Percentiles rank a stretch among this genome's conserved stretches.
Conservation (phyloP, 2,329 filamentous ascomycete genomes). For the Cladophialophora yegresii region DNA sequence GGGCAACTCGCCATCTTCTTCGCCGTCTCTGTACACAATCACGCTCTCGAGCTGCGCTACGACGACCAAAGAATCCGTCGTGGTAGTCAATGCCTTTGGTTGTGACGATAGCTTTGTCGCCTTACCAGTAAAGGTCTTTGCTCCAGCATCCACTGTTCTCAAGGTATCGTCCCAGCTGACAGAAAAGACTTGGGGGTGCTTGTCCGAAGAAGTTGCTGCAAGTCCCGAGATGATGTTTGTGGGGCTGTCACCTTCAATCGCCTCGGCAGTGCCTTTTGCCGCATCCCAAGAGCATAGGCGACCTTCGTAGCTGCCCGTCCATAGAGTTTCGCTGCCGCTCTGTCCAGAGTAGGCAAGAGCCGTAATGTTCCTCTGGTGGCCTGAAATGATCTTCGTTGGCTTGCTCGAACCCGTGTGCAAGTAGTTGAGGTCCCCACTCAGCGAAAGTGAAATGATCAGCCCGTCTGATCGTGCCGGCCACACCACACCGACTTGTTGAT, state of each 20-base stretch:
- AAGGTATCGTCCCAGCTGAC: slow-evolving; percentile 94
- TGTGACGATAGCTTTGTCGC: slow-evolving; percentile 71
- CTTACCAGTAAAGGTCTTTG: slow-evolving; percentile 72
- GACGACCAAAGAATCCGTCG: slow-evolving; percentile 55
- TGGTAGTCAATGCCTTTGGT: slow-evolving; percentile 70
- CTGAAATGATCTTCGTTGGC: slow-evolving; percentile 72
- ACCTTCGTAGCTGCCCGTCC: slow-evolving; percentile 91
- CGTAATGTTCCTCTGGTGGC: slow-evolving; percentile 90
- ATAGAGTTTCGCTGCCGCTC: slow-evolving; percentile 59
- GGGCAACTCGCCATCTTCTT: slow-evolving; percentile 61
- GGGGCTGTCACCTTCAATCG: slow-evolving; percentile 77
- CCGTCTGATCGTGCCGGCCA: slow-evolving; percentile 83
- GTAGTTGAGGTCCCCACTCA: slow-evolving; percentile 89
- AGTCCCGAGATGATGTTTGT: slow-evolving; percentile 84
- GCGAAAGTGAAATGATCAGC: slow-evolving; percentile 83
- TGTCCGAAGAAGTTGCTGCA: slow-evolving; percentile 49
- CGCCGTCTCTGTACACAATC: slow-evolving; percentile 57
- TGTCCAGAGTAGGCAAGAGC: slow-evolving; percentile 64
- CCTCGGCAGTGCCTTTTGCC: slow-evolving; percentile 65
- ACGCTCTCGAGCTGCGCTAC: slow-evolving; percentile 64
- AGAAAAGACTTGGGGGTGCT: slow-evolving; percentile 68
- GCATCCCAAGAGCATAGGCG: slow-evolving; percentile 83
- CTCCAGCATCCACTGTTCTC: slow-evolving; percentile 72
- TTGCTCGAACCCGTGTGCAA: slow-evolving; percentile 69
- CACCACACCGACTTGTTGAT: slow-evolving; percentile 94